Evolutionary conservation across 345 rosid species (phyloP), one percentile per base, ranked within the genome.

Genomic region (Durio zibethinus): DNA sequence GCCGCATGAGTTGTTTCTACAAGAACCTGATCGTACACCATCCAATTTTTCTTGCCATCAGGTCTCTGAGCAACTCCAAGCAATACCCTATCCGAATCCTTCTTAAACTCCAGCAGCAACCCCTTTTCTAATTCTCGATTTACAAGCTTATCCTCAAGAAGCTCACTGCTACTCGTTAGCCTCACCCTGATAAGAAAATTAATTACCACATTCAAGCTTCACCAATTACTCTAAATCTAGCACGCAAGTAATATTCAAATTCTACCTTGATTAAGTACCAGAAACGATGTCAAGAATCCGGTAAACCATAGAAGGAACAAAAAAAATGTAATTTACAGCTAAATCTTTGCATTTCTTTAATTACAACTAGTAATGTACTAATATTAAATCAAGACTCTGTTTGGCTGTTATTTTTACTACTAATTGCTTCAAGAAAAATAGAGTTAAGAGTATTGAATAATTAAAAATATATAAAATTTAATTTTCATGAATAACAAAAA

Each of bases 11-110:
- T 73, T 72, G 80, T 77, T 86, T 81, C 74, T 64, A 88, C 75
- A 45, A 77, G 86, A 90, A 95, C 97, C 99, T 95, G 97, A 92
- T 95, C 99, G 80, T 84, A 82, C 88, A 95, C 99, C 91, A 95
- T 92, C 99, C 99, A 95, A 35, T 95, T 95, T 90, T 92, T 93
- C 85, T 95, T 95, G 74, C 99, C 97, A 85, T 93, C 99, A 66
- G 89, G 97, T 84, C 87, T 85, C 89, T 89, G 93, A 60, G 91
- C 85, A 64, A 95, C 94, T 12, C 97, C 99, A 47, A 93, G 85
- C 79, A 92, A 80, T 27, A 91, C 82, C 59, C 93, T 92, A 4
- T 90, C 99, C 0, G 93, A 36, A 50, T 95, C 97, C 85, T 93
- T 95, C 90, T 85, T 90, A 85, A 92, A 93, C 87, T 95, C 99